Evolutionary conservation across 345 rosid genomes (phyloP).

Genomic region (Eucalyptus grandis): DNA sequence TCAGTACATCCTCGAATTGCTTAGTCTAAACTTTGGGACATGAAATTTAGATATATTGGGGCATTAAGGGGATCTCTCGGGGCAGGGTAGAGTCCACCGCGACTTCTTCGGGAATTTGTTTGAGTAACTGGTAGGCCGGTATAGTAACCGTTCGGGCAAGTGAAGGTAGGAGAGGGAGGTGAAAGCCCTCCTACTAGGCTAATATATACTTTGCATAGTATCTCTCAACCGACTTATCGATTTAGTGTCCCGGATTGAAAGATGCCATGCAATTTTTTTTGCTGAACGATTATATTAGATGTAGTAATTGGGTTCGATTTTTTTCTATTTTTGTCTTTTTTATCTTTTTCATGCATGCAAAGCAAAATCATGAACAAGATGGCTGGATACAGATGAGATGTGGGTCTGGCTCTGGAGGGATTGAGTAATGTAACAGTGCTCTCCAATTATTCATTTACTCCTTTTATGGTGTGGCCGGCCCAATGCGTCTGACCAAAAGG

Average conservation of each 20-base stretch:
- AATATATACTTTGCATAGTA: too few species aligned
- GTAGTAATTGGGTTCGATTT: background rate
- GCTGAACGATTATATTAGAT: too few species aligned
- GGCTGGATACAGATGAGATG: background rate
- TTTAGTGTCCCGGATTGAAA: fast-evolving
- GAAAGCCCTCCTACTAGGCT: too few species aligned
- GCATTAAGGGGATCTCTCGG: too few species aligned
- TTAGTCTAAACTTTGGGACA: fast-evolving
- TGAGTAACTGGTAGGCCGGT: fast-evolving
- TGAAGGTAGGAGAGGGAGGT: fast-evolving
- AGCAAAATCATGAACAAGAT: background rate
- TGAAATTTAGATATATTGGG: too few species aligned
- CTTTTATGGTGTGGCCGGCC: background rate
- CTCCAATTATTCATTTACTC: background rate
- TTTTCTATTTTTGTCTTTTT: background rate
- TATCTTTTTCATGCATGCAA: background rate
- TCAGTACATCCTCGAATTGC: too few species aligned
- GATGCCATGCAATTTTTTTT: too few species aligned
- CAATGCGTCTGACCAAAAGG: background rate
- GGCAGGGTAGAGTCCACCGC: too few species aligned
- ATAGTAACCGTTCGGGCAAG: fast-evolving
- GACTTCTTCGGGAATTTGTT: fast-evolving
- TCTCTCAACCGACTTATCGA: too few species aligned
- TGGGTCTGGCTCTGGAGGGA: background rate
- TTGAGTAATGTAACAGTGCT: background rate